Evolutionary conservation across 805 yeast species (phyloP).

Genomic region (Pichia phayaonensis): DNA sequence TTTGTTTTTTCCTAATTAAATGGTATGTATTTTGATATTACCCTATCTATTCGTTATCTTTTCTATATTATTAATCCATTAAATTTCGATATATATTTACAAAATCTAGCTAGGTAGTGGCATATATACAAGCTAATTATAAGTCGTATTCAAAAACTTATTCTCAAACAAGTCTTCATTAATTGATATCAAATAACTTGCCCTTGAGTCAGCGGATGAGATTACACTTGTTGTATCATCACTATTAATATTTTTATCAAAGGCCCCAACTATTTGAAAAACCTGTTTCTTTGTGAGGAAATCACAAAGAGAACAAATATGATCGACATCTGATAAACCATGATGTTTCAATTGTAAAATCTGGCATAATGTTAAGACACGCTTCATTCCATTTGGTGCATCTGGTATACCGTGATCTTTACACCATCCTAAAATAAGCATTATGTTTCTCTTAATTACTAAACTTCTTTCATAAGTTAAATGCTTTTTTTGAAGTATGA

Average conservation of each 20-base stretch:
- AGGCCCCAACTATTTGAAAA: slow-evolving; percentile 8
- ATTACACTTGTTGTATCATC: not conserved
- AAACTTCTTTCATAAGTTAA: slow-evolving; percentile 5
- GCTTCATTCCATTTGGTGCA: slow-evolving; percentile 10
- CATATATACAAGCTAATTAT: not conserved
- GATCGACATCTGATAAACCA: slow-evolving; percentile 8
- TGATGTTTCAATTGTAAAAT: slow-evolving; percentile 8
- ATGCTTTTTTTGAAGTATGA: slow-evolving; percentile 4
- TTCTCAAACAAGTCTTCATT: not conserved
- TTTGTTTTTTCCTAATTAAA: not conserved
- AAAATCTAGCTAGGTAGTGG: not conserved
- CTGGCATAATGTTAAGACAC: slow-evolving; percentile 9
- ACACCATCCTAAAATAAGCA: slow-evolving; percentile 12
- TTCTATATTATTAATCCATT: not conserved
- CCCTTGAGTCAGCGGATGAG: not conserved
- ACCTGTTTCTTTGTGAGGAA: slow-evolving; percentile 7
- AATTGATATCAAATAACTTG: not conserved
- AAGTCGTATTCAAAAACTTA: not conserved
- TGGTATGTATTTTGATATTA: not conserved
- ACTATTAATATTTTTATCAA: not conserved
- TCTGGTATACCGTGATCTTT: slow-evolving; percentile 8
- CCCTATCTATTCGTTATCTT: not conserved
- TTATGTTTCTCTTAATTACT: slow-evolving; percentile 6
- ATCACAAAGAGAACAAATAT: slow-evolving; percentile 2
- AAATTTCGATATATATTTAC: not conserved